Evolutionary conservation across 2,329 filamentous ascomycete genomes (phyloP), one percentile per base, ranked within the genome.

Genomic region (Berkeleyomyces rouxiae): DNA sequence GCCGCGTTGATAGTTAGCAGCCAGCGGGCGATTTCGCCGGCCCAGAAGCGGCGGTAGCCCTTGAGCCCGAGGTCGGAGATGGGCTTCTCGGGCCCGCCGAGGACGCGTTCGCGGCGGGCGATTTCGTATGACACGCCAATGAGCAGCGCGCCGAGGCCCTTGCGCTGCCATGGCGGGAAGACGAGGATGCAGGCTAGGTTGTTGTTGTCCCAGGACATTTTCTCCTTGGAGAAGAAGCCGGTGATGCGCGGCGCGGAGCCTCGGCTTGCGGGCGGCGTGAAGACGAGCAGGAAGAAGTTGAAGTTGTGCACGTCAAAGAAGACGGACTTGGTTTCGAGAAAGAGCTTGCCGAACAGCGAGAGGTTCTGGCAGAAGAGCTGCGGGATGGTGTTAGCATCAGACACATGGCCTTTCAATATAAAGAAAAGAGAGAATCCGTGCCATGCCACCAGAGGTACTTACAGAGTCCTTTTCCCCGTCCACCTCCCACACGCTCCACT

Each of bases 181-280:
- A 97, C 82, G 5, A 97, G 79, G 68, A 99, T 99, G 71, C 93
- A 99, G 0, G 93, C 93, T 4, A 99, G 80, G 67, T 97, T 99
- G 73, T 99, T 97, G 70, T 92, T 91, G 70, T 99, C 93, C 92
- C 93, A 99, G 3, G 90, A 96, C 78, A 96, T 87, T 72, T 97
- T 97, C 73, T 99, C 93, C 72, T 99, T 97, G 66, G 88, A 95
- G 76, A 97, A 99, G 79, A 97, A 97, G n/a, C 93, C 93, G 0
- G 92, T 82, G 39, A 96, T 85, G 83, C 23, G 73, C 70, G 47
- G 72, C 71, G 57, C 65, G 36, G 58, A 13, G 9, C 64, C 13
- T 61, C 37, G 10, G 61, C 7, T 63, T 61, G 42, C 7, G 66
- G 42, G 68, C n/a, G 81, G 76, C 7, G 84, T 87, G 70, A 91